Evolutionary conservation across 495 filamentous ascomycete species (phyloP), one percentile per base, ranked within the genome.

Genomic region (Immersiella caudata): DNA sequence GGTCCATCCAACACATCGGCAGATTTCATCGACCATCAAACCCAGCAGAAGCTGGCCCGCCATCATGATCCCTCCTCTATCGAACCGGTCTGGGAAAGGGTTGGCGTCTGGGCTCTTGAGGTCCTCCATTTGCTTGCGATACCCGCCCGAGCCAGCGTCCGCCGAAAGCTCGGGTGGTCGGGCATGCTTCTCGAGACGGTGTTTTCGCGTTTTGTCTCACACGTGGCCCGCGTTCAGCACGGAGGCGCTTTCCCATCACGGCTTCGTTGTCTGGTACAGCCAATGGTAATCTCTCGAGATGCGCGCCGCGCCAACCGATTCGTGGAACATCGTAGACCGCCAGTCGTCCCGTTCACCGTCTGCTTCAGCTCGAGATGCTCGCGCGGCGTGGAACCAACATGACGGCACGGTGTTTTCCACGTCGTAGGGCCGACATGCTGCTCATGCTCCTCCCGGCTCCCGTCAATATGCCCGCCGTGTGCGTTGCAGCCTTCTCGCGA

Each of bases 161-260:
- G 25, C 25, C 25, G 56, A 33, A 6, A 46, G 40, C 56, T 25
- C 16, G 24, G 56, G 27, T 26, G 26, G 1, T 6, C 26, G 56
- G 25, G 6, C 56, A 59, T 27, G 21, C 16, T 20, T 20, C 26
- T n/a, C 21, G n/a, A 18, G 6, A 25, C 22, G 3, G 56, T 9
- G 25, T 66, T 66, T 52, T 52, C 62, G 24, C 33, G 24, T 29
- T 27, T 36, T 52, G 67, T 68, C 67, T 68, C 67, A 68, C 67
- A 68, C 52, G 54, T 54, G 61, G 52, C 64, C 64, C 25, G 33
- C 63, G 40, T 26, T 9, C 11, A 64, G 51, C 62, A 46, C 35
- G 20, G 22, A 36, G 24, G 27, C 29, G 51, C 40, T 65, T 35
- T 7, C 52, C n/a, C 27, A 57, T 50, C 63, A 20, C 52, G n/a